These are phyloP conservation scores for Hibiscus trionum DNA, from an alignment of 345 rosid species.

Conservation along the genomic window DNA sequence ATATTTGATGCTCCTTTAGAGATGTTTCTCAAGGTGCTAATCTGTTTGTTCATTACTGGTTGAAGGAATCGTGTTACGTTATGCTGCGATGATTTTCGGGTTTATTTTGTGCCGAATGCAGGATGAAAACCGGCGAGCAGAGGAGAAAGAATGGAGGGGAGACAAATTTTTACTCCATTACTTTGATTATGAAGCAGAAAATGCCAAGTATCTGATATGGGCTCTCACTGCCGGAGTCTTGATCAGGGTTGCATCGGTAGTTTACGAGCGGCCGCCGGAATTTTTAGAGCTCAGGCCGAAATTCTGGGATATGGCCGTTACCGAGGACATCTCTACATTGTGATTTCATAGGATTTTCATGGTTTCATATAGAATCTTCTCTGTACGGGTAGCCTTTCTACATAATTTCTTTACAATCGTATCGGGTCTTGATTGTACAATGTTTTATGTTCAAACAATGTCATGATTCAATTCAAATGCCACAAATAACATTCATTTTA, in stretches of 20 bases:
- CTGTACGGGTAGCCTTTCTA: not conserved
- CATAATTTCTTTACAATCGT: not conserved
- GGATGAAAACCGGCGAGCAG: constrained; percentile 71
- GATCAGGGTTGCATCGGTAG: constrained; percentile 70
- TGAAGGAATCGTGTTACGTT: not conserved
- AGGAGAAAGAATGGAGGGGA: constrained; percentile 72
- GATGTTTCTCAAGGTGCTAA: constrained; percentile 61
- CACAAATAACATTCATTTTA: too few relatives aligned
- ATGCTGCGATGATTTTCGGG: not conserved
- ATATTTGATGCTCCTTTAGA: constrained; percentile 62
- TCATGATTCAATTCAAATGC: not conserved
- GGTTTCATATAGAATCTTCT: not conserved
- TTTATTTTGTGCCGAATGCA: constrained; percentile 12
- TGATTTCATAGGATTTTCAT: not conserved
- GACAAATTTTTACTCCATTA: constrained; percentile 47
- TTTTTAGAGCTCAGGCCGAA: constrained; percentile 52
- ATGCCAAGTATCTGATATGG: constrained; percentile 51
- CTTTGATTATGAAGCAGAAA: constrained; percentile 48
- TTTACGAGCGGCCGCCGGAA: constrained; percentile 49
- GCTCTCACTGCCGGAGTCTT: constrained; percentile 70
- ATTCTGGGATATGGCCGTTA: constrained; percentile 24
- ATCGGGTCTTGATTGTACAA: not conserved
- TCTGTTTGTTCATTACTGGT: not conserved
- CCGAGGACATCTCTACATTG: not conserved
- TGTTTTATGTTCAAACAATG: not conserved